These are phyloP conservation scores for Dalbergia cochinchinensis DNA, from an alignment of 306 rosid species.

Conservation along the genomic window DNA sequence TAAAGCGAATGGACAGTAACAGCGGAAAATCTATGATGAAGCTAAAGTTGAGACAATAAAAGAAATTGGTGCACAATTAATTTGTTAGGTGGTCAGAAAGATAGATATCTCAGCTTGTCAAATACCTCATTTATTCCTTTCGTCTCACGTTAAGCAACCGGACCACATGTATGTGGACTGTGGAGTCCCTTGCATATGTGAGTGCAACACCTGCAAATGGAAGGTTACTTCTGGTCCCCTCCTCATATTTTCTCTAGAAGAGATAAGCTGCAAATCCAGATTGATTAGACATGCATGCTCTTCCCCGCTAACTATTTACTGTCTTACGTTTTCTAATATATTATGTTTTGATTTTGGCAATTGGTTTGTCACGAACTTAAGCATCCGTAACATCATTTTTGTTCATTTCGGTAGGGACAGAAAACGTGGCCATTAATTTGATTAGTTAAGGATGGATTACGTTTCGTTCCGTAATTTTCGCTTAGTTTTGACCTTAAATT, in stretches of 20 bases:
- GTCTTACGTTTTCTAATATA: constrained; percentile 37
- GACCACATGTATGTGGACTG: constrained; percentile 47
- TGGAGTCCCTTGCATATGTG: constrained; percentile 11
- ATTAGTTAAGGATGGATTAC: constrained; percentile 2
- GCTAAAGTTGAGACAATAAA: not conserved
- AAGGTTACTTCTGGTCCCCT: constrained; percentile 55
- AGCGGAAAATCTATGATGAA: constrained; percentile 24
- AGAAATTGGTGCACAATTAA: constrained; percentile 36
- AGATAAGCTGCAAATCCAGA: constrained; percentile 38
- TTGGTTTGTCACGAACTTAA: constrained; percentile 17
- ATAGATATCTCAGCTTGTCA: constrained; percentile 36
- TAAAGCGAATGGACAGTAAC: not conserved
- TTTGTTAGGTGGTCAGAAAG: constrained; percentile 36
- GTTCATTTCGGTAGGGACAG: constrained; percentile 33
- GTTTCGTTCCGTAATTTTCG: constrained; percentile 14
- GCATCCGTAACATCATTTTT: constrained; percentile 34
- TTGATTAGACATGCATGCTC: constrained; percentile 29
- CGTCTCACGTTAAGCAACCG: constrained; percentile 39
- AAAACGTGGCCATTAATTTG: constrained; percentile 8
- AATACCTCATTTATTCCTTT: constrained; percentile 46
- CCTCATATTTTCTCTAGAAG: constrained; percentile 30
- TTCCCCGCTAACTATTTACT: constrained; percentile 33
- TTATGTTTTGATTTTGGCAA: not conserved
- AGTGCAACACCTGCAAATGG: constrained; percentile 44
- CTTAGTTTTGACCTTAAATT: too few species aligned